Conservation (phyloP, 2,329 filamentous ascomycete species). For the Escovopsis weberi region DNA sequence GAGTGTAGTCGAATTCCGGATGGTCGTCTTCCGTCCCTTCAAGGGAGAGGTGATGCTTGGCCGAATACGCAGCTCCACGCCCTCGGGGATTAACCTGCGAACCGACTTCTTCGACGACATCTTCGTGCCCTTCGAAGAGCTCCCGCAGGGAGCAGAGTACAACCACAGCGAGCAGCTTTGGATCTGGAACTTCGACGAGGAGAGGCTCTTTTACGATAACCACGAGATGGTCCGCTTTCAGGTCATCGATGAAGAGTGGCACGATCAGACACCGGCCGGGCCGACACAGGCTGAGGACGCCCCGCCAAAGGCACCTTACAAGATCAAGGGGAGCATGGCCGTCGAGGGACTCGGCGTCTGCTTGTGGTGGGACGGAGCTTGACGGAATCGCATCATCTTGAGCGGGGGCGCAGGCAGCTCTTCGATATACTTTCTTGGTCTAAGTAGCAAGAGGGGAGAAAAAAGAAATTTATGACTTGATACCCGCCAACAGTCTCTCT, state of each 20-base stretch:
- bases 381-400: background rate
- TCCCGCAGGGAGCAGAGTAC: constrained; percentile 64
- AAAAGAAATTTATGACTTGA: constrained; percentile 21
- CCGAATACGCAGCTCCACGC: constrained; percentile 61
- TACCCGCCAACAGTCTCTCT: constrained; percentile 56
- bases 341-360: constrained; percentile 47
- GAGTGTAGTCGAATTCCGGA: constrained; percentile 66
- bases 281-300: constrained; percentile 47
- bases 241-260: constrained; percentile 79
- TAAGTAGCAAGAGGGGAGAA: too few relatives aligned
- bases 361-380: constrained; percentile 44
- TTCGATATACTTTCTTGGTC: too few relatives aligned
- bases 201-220: constrained; percentile 73
- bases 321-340: constrained; percentile 51
- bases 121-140: constrained; percentile 57
- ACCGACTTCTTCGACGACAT: constrained; percentile 94
- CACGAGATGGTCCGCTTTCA: constrained; percentile 80
- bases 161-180: constrained; percentile 65
- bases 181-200: constrained; percentile 66
- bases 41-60: constrained; percentile 85
- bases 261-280: constrained; percentile 66
- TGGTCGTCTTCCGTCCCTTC: constrained; percentile 91
- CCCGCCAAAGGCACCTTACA: constrained; percentile 55
- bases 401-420: too few relatives aligned
- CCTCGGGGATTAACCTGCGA: constrained; percentile 60